Evolutionary conservation across 2,329 filamentous ascomycete genomes (phyloP), one percentile per base, ranked within the genome.

Genomic region (Penicillium digitatum): DNA sequence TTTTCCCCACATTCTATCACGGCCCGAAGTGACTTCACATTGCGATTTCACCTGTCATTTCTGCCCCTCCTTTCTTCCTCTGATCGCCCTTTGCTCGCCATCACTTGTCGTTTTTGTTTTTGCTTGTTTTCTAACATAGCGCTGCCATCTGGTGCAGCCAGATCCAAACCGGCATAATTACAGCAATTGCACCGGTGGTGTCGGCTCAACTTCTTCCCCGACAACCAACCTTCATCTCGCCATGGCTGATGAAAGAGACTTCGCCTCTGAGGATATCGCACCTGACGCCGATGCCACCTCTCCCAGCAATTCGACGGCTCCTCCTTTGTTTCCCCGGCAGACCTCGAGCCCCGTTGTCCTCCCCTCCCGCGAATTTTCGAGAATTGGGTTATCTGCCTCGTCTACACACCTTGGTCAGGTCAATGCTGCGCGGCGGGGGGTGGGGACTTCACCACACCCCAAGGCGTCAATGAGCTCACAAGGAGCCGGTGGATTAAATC

Each of bases 341-440:
- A 38, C 60, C n/a, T 65, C 66, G 9, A 56, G 65, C 16, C 68
- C 69, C 14, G 59, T 69, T 22, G 57, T 71, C 12, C 65, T 65
- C 7, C 59, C 66, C 10, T 59, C 60, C 14, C 59, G 56, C 42
- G 64, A 72, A 53, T 46, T 59, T 27, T n/a, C 58, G 2, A 54
- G 60, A 6, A 8, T 27, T 1, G 60, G 65, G 54, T 91, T 95
- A 84, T 89, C 84, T 53, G 77, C 87, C 7, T 91, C 86, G n/a
- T 96, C 91, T n/a, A 94, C 88, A 27, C 86, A 89, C 38, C 78
- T 92, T 4, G 90, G 90, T 38, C 82, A 89, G 55, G 77, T 96
- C 66, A 90, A 87, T 72, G 83, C 84, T 46, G 85, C 84, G 37
- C 78, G 85, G 60, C 78, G 83, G 65, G 70, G 68, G 29, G 64